A percentile compares a stretch with the other conserved stretches of the same genome.
phyloP scores from a whole-genome alignment of 352 stramenopile genomes.

The Phytophthora megakarya region DNA sequence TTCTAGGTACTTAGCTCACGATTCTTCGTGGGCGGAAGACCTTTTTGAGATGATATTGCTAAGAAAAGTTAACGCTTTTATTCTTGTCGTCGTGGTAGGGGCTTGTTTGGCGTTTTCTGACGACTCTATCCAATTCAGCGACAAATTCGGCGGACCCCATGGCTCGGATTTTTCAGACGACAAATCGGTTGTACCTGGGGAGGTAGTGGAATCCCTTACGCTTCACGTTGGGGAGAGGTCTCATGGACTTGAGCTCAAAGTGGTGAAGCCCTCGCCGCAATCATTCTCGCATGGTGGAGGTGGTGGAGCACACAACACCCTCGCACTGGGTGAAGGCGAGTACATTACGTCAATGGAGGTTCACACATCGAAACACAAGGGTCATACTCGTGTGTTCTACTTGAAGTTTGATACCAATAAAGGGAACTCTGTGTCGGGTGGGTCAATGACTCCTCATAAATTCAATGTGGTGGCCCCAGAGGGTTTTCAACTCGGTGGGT shows the following conservation, averaged over 20 bases:
- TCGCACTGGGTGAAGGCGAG: neutral
- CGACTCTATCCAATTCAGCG: neutral
- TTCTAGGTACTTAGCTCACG: too few relatives aligned
- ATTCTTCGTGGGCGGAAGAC: too few relatives aligned
- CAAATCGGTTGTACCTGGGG: neutral
- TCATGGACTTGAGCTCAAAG: neutral
- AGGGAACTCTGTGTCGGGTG: constrained; percentile 3
- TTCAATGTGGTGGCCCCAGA: neutral
- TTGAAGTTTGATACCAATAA: neutral
- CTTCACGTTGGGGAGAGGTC: constrained; percentile 1
- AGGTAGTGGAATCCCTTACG: neutral
- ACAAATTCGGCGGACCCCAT: constrained; percentile 11
- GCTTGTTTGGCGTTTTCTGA: neutral
- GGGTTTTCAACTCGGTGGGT: neutral
- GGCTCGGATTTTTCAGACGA: constrained; percentile 6
- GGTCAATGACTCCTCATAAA: neutral
- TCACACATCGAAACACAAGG: constrained; percentile 3
- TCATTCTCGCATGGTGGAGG: neutral
- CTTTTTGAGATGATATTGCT: too few relatives aligned
- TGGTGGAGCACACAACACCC: constrained; percentile 1
- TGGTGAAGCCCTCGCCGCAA: neutral
- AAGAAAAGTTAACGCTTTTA: too few relatives aligned
- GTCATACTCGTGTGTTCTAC: constrained; percentile 7
- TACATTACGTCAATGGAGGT: constrained; percentile 11
- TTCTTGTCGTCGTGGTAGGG: too few relatives aligned